Conservation (phyloP, 2,329 filamentous ascomycete genomes). For the Aspergillus terreus region DNA sequence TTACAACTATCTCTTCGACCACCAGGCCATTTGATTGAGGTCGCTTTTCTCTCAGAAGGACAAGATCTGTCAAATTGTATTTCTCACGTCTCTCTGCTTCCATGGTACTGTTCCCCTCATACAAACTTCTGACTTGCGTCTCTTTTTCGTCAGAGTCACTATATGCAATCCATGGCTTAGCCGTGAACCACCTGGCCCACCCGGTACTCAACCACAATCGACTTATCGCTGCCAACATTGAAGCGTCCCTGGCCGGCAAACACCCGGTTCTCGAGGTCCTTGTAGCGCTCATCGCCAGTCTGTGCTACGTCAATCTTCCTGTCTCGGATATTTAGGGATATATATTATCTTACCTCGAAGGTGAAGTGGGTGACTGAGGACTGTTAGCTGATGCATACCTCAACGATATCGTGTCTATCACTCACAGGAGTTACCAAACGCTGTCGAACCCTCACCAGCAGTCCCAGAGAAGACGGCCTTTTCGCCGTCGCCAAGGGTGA, state of each 20-base stretch:
- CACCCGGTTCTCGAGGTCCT: slow-evolving; percentile 37
- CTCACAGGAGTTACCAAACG: slow-evolving; percentile 40
- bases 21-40: not conserved
- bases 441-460: slow-evolving; percentile 31
- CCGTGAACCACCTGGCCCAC: slow-evolving; percentile 35
- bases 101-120: too few relatives aligned
- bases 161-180: slow-evolving; percentile 3
- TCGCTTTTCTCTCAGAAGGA: too few relatives aligned
- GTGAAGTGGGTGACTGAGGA: slow-evolving; percentile 33
- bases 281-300: slow-evolving; percentile 42
- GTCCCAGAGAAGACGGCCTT: slow-evolving; percentile 29
- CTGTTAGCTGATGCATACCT: slow-evolving; percentile 2
- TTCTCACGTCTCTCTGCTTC: too few relatives aligned
- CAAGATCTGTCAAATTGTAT: not conserved
- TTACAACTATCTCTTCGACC: not conserved
- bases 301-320: slow-evolving; percentile 8
- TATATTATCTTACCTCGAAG: slow-evolving; percentile 29
- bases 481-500: slow-evolving; percentile 32
- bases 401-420: slow-evolving; percentile 1
- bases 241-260: slow-evolving; percentile 42
- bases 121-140: too few relatives aligned
- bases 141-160: too few relatives aligned
- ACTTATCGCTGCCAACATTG: slow-evolving; percentile 33
- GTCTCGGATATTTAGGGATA: too few relatives aligned
- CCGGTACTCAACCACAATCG: slow-evolving; percentile 40